Evolutionary conservation across 2,329 filamentous ascomycete genomes (phyloP).

Genomic region (Arthroderma uncinatum): DNA sequence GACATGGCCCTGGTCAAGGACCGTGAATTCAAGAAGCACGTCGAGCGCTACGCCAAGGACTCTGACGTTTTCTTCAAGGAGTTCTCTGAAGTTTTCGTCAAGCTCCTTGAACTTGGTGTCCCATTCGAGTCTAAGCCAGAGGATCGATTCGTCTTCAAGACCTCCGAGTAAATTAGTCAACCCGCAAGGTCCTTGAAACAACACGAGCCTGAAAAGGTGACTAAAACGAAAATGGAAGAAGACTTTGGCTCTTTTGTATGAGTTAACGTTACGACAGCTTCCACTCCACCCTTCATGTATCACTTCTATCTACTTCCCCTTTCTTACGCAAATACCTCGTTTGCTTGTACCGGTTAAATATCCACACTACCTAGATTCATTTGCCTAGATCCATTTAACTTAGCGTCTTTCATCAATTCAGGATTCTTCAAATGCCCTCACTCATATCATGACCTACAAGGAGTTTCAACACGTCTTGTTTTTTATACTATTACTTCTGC

Average conservation of each 20-base stretch:
- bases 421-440: neutral
- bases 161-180: conserved; percentile 22
- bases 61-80: conserved; percentile 88
- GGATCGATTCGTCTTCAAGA: conserved; percentile 54
- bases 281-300: neutral
- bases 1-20: conserved; percentile 82
- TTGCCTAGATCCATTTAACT: conserved; percentile 1
- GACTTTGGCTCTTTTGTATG: neutral
- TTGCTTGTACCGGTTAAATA: neutral
- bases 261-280: neutral
- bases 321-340: neutral
- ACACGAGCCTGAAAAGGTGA: neutral
- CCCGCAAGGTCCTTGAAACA: too few species aligned
- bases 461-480: neutral
- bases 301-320: neutral
- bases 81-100: conserved; percentile 65
- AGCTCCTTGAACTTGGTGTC: conserved; percentile 88
- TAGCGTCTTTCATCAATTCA: neutral
- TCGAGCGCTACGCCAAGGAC: conserved; percentile 84
- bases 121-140: conserved; percentile 63
- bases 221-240: neutral
- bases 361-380: neutral
- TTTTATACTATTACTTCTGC: neutral
- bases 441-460: neutral
- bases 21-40: conserved; percentile 68